Base-by-base conservation (phyloP, 352 stramenopile species). In the Globisporangium viniferum region DNA sequence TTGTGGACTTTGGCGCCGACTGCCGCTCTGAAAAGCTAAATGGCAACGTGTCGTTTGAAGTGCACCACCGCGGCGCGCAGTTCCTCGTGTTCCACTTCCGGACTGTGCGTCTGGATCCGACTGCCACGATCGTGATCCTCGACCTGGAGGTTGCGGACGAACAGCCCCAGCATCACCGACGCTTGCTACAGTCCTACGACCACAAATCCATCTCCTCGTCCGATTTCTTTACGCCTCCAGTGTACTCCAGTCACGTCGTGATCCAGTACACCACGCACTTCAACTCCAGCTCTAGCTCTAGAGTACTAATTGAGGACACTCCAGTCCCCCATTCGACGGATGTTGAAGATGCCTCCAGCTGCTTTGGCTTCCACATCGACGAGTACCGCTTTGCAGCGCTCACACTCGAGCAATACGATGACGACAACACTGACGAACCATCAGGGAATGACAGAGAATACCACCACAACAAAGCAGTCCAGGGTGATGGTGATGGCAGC, bases 11-110 rank as follows among this genome's bases (percentile, higher is more conserved):
- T 24, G 15, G 59, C 20, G 24, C 41, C 0, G 41, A 41, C 8
- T 59, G 31, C n/a, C 60, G 49, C 36, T 46, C 62, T 20, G 4
- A 5, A 0, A 15, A 54, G 15, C 33, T 5, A 20, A 29, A 49
- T 5, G 24, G 41, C 2, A 46, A 66, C 8, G 20, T 10, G 14
- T 71, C 72, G 5, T 76, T 75, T 22, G 62, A 57, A 8, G 48
- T 84, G 20, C 51, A 72, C 4, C 62, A 79, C 39, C 5, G 8
- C 9, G 41, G 44, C 3, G 78, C 78, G 6, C 66, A 82, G 54
- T 84, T 79, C 61, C 57, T 86, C 8, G 73, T 74, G 31, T 57
- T 86, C 31, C 74, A 72, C 53, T 70, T 86, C 39, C 64, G 68
- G 18, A 55, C 49, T 5, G 39, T 81, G 27, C 59, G 57, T 3